Evolutionary conservation across 1,284 basidiomycete species (phyloP).

Genomic region (Mycena citricolor): DNA sequence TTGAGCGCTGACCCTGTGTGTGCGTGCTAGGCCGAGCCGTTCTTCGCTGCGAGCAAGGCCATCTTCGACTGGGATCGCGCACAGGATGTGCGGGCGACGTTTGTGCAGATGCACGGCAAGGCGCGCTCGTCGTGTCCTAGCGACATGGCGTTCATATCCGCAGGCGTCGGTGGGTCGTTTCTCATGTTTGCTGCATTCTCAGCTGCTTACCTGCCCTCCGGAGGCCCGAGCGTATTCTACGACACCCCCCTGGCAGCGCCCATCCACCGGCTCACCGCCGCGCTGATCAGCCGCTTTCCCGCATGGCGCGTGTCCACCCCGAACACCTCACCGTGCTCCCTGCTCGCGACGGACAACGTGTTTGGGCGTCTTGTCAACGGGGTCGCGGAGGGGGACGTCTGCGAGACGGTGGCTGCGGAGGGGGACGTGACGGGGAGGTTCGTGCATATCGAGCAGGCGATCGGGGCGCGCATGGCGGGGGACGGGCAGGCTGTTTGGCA

Average conservation of each 20-base stretch:
- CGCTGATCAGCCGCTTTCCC: slow-evolving; percentile 33
- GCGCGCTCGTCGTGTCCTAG: slow-evolving; percentile 33
- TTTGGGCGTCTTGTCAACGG: slow-evolving; percentile 44
- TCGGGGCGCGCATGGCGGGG: slow-evolving; percentile 22
- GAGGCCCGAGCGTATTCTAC: slow-evolving; percentile 24
- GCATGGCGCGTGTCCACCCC: slow-evolving; percentile 39
- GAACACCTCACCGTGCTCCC: slow-evolving; percentile 34
- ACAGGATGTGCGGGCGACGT: slow-evolving; percentile 36
- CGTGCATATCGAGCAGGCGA: slow-evolving; percentile 43
- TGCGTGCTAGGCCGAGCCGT: slow-evolving; percentile 29
- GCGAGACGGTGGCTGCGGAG: slow-evolving; percentile 30
- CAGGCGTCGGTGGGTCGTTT: slow-evolving; percentile 38
- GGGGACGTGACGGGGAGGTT: slow-evolving; percentile 36
- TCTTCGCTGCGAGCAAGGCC: slow-evolving; percentile 36
- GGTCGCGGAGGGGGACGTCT: slow-evolving; percentile 32
- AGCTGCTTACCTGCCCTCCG: not conserved
- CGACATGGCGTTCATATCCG: slow-evolving; percentile 43
- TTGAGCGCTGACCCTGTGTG: not conserved
- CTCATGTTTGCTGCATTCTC: not conserved
- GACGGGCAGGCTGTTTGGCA: slow-evolving; percentile 26
- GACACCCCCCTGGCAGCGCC: slow-evolving; percentile 30
- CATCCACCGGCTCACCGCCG: slow-evolving; percentile 35
- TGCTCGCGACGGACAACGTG: slow-evolving; percentile 45
- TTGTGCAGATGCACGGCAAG: slow-evolving; percentile 48
- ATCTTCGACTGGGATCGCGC: slow-evolving; percentile 39